Base-by-base conservation (phyloP, 1,284 basidiomycete species). In the Sparassis latifolia region DNA sequence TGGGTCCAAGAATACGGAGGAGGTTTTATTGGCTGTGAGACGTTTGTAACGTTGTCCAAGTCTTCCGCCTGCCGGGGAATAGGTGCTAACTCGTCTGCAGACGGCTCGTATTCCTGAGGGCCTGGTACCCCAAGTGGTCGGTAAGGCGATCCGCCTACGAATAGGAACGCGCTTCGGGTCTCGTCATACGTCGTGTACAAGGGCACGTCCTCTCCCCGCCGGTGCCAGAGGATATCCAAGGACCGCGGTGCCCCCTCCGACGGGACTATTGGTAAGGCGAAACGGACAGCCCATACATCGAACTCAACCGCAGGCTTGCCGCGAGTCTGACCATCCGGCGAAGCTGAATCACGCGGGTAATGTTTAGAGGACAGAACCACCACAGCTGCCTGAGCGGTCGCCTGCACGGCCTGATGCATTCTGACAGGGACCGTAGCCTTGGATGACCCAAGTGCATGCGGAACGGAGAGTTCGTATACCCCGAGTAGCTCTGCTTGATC, bases 1-100 rank as follows among this genome's bases (percentile, higher is more conserved):
- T 98, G 95, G 0, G 84, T 90, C 95, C 95, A 98, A 0, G 89
- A 89, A 67, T 92, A 97, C 1, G 90, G 86, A 20, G 80, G 80
- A 4, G 82, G 85, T 55, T 74, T 79, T 5, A 62, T 50, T 6
- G 54, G 58, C 57, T 53, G 65, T 60, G 54, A 58, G 55, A 33
- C 35, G 27, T 50, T n/a, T 20, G 50, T 44, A 2, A 48, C 33
- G 29, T 58, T 58, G 56, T 80, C 78, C 32, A 82, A 66, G 53
- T 70, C 71, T 63, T 88, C 86, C 48, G 70, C 75, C 7, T 68
- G 63, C 48, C 80, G 77, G 27, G 86, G 85, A 42, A 88, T 81
- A 2, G 85, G 79, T 0, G 75, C 81, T 4, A 86, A 67, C 58
- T 89, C 87, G 47, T 85, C 82, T 0, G 74, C 58, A 5, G 76